Conservation (phyloP, 2,329 filamentous ascomycete species). For the Pseudocercospora ulei region DNA sequence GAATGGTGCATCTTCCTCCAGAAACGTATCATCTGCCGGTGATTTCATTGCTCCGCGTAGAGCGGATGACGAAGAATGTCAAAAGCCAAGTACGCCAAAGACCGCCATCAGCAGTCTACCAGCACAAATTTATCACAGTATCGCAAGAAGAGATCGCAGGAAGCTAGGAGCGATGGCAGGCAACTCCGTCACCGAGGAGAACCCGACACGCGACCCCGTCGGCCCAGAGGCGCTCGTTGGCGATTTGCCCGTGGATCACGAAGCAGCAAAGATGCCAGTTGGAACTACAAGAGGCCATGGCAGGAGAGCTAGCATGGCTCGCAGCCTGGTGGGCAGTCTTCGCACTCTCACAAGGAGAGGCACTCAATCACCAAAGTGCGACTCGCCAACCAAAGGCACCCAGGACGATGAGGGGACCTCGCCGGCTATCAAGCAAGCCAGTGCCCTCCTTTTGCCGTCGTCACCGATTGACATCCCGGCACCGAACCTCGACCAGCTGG, state of each 20-base stretch:
- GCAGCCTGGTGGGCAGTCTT: slow-evolving; percentile 26
- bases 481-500: slow-evolving; percentile 23
- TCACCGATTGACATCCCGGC: slow-evolving; percentile 26
- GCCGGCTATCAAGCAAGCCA: slow-evolving; percentile 15
- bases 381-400: slow-evolving; percentile 12
- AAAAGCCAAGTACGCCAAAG: slow-evolving; percentile 19
- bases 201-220: not conserved
- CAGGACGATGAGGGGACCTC: slow-evolving; percentile 6
- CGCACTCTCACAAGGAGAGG: slow-evolving; percentile 18
- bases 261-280: slow-evolving; percentile 4
- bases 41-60: slow-evolving; percentile 15
- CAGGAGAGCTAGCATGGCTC: slow-evolving; percentile 22
- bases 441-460: slow-evolving; percentile 22
- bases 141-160: slow-evolving; percentile 13
- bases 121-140: slow-evolving; percentile 18
- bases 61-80: slow-evolving; percentile 8
- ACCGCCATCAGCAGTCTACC: slow-evolving; percentile 21
- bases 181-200: slow-evolving; percentile 7
- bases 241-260: not conserved
- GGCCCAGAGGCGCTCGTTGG: slow-evolving; percentile 7
- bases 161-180: slow-evolving; percentile 16
- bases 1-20: not conserved
- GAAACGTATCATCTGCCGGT: slow-evolving; percentile 1
- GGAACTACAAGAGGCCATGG: slow-evolving; percentile 14
- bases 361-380: slow-evolving; percentile 7